Conservation (phyloP, 2,329 filamentous ascomycete genomes). For the Ceratocystis colombiana region DNA sequence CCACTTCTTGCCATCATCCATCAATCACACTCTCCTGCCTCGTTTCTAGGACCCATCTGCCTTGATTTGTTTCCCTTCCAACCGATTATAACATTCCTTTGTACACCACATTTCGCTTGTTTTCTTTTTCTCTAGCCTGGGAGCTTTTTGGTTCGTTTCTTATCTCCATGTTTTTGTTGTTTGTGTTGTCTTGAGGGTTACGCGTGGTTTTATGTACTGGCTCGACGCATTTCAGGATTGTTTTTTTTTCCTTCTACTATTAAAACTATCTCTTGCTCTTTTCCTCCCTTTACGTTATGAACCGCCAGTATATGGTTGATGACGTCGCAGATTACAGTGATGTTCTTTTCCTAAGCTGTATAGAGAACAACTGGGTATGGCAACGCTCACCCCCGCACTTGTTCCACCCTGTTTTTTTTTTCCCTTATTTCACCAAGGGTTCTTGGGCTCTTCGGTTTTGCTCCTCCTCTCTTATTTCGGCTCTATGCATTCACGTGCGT, state of each 20-base stretch:
- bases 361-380: too few species aligned
- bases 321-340: too few species aligned
- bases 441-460: background rate
- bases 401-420: background rate
- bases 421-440: background rate
- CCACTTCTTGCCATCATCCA: background rate
- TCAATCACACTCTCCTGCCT: background rate
- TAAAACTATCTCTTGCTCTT: background rate
- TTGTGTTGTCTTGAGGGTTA: background rate
- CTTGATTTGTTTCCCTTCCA: background rate
- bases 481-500: too few species aligned
- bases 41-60: background rate
- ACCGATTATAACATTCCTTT: slow-evolving; percentile 6
- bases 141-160: background rate
- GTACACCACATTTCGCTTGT: background rate
- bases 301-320: too few species aligned
- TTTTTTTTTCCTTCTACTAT: background rate
- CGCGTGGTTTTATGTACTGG: background rate
- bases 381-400: background rate
- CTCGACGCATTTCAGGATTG: background rate
- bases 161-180: background rate
- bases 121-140: background rate
- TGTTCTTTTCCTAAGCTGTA: background rate
- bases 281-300: background rate
- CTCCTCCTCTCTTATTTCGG: background rate